Base-by-base conservation (phyloP, 306 rosid genomes). In the Vicia faba region DNA sequence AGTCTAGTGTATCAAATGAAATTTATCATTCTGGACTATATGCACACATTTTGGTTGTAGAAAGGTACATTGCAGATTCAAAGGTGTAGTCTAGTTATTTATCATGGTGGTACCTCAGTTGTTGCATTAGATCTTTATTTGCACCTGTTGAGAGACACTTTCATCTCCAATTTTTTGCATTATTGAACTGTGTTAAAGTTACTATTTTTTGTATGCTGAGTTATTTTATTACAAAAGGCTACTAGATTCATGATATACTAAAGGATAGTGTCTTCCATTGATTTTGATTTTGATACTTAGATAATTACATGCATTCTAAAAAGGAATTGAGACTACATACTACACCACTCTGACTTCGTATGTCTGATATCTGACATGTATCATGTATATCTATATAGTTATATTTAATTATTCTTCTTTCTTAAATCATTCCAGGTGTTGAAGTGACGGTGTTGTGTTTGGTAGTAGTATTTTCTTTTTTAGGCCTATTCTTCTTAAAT, bases 11-110 rank as follows among this genome's bases (percentile, higher is more conserved):
- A 25, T 25, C 45, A 51, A 20, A 31, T 31, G 40, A 62, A 64
- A 35, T 61, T 19, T 61, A 61, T 61, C 54, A 61, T 45, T 13
- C 53, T 56, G 76, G 15, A 77, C 16, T 25, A 12, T 54, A 15
- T 46, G 38, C 46, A 15, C 40, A 35, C 51, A 49, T 75, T 74
- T 60, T 75, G 49, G 64, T 38, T 31, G 66, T 53, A 14, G 64
- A 35, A 61, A 43, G 55, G 44, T 14, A 19, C 46, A 44, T 39
- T 10, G 49, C 55, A 53, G 48, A 43, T 72, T 66, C 71, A 23
- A 19, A 25, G 35, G 13, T 54, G 14, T 33, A 51, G 44, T 35
- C 4, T 57, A 60, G 65, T 39, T 33, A 33, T n/a, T 67, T 35
- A 38, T 63, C 11, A 5, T 19, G 31, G 41, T 36, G 33, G 28